Evolutionary conservation across 768 basidiomycete species (phyloP), one percentile per base, ranked within the genome.

Genomic region (Boletus rex-veris): DNA sequence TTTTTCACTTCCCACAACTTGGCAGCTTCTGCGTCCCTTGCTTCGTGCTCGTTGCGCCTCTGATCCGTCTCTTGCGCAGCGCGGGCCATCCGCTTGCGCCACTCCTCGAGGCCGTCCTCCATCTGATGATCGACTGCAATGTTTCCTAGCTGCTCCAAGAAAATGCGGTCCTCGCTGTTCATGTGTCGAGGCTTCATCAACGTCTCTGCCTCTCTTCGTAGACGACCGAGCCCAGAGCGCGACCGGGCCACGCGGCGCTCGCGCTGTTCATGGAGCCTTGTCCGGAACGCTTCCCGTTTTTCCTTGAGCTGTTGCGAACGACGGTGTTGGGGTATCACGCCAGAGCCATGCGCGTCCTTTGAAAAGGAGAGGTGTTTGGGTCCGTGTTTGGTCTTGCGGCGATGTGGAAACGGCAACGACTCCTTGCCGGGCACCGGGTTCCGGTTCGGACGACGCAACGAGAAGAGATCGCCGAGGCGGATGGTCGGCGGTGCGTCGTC

Each of bases 121-220:
- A 54, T 18, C 7, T 26, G 10, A 2, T 63, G 55, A 3, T 71
- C 52, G 2, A 61, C 11, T 1, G 57, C 51, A 24, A 70, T 59
- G 0, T 38, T 47, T 19, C 6, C 18, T 0, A 71, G 51, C 16
- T 70, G 68, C 44, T 55, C 12, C 50, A 68, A 36, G 40, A 72
- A 68, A 18, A 70, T 58, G 12, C 11, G 45, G 33, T 72, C 69
- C 26, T 64, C 53, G 7, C 19, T 15, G 18, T 43, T 28, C 64
- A 68, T 63, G 14, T 35, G 18, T 4, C 35, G 48, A 2, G 55
- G 45, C 5, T 15, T 28, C 64, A 68, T 70, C 10, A 64, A 19
- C 43, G 10, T 2, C 41, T 64, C 47, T 7, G 66, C 65, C 15
- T 66, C 43, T 11, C 3, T 36, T 0, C 37, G 50, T 3, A 70